phyloP scores from a whole-genome alignment of 2,329 filamentous ascomycete genomes.

The Colletotrichum orchidophilum region DNA sequence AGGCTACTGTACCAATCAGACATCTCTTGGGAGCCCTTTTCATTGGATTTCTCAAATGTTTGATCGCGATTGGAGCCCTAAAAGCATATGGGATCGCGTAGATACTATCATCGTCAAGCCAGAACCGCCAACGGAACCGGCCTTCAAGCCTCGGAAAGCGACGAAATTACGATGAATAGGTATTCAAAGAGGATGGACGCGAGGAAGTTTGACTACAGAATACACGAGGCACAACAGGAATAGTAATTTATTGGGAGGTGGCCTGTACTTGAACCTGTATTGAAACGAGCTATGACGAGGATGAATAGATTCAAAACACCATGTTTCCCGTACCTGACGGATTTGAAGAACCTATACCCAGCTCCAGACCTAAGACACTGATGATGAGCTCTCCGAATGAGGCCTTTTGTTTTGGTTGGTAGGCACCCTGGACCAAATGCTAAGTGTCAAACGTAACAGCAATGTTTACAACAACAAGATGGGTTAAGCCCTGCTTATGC shows the following conservation, averaged over 20 bases:
- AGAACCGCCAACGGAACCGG: background rate
- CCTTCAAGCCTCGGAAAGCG: background rate
- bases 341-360: background rate
- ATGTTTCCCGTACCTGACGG: background rate
- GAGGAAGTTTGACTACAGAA: too few relatives aligned
- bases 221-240: background rate
- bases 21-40: slow-evolving; percentile 30
- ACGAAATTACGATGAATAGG: background rate
- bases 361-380: background rate
- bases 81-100: background rate
- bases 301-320: background rate
- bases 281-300: background rate
- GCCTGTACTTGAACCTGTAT: background rate
- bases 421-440: background rate
- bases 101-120: background rate
- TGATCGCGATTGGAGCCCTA: slow-evolving; percentile 47
- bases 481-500: too few relatives aligned
- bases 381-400: background rate
- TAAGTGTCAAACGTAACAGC: background rate
- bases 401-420: background rate
- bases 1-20: background rate
- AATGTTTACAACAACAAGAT: background rate
- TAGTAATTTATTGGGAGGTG: background rate
- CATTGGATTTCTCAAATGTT: slow-evolving; percentile 59
- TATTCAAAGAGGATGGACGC: too few relatives aligned